Percentiles rank a stretch among this genome's conserved stretches.
These are phyloP conservation scores for Penicillium sp. DNA, from an alignment of 2,329 filamentous ascomycete genomes.

Conservation along the genomic window DNA sequence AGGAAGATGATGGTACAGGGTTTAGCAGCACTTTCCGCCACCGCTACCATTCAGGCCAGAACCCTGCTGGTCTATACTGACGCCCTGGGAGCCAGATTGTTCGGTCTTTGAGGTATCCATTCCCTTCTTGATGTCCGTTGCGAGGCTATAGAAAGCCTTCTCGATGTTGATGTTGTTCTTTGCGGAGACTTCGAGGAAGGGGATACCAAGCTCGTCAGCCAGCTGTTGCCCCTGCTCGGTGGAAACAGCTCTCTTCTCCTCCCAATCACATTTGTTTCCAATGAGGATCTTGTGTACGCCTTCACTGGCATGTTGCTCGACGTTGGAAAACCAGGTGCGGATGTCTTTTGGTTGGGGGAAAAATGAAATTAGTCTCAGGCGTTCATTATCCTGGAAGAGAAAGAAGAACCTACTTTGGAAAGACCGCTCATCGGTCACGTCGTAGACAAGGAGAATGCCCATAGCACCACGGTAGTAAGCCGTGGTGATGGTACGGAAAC, in stretches of 20 bases:
- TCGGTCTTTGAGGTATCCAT: constrained; percentile 88
- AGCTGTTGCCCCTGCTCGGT: constrained; percentile 91
- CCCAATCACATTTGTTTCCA: constrained; percentile 99
- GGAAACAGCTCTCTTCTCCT: constrained; percentile 94
- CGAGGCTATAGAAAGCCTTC: constrained; percentile 95
- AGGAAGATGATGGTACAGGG: constrained; percentile 18
- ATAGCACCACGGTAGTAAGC: constrained; percentile 98
- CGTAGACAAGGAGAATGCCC: constrained; percentile 96
- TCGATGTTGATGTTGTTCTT: constrained; percentile 99
- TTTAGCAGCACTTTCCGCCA: constrained; percentile 75
- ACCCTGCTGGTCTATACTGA: constrained; percentile 68
- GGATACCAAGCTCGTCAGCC: constrained; percentile 93
- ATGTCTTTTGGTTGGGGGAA: constrained; percentile 61
- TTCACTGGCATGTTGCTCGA: constrained; percentile 96
- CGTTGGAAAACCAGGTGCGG: constrained; percentile 98
- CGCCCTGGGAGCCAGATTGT: constrained; percentile 58
- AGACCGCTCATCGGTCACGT: constrained; percentile 93
- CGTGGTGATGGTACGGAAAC: constrained; percentile 97
- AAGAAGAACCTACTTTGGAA: constrained; percentile 75
- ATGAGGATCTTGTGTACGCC: constrained; percentile 99
- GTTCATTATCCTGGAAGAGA: not conserved
- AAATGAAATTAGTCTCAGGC: not conserved
- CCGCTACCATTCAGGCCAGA: constrained; percentile 51
- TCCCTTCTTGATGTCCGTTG: constrained; percentile 97
- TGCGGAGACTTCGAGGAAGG: constrained; percentile 96